Base-by-base conservation (phyloP, 352 stramenopile genomes). In the Phytophthora sp. region DNA sequence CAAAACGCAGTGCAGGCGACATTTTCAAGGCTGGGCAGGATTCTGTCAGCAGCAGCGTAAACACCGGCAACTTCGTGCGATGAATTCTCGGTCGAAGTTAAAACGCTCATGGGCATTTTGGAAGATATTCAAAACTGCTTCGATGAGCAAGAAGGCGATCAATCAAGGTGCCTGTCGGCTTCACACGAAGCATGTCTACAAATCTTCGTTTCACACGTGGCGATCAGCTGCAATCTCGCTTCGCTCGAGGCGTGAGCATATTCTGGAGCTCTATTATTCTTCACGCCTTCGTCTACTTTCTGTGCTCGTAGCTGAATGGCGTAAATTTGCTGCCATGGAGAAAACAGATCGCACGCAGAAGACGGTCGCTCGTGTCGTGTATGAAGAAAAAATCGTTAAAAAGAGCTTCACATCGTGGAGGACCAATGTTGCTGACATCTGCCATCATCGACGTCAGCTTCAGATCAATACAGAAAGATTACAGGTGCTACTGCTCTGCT, bases 401-500 rank as follows among this genome's bases (percentile, higher is more conserved):
- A 60, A 12, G 5, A 54, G 32, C 13, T 65, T 76, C 27, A 6
- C 8, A 1, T 28, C 52, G 15, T 89, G 79, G 79, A 70, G 55
- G 34, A 43, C 17, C 0, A 72, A 71, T 23, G 62, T 76, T 1
- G 6, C 1, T 4, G 17, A 48, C 0, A 48, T 85, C 13, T 28
- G 43, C 17, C 44, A 24, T 12, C 65, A 79, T 41, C 66, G 79
- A 10, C 50, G 54, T 2, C 64, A 85, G 17, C 50, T 89, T 1
- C 79, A 89, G 26, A 54, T 69, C 10, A 80, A 79, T 27, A 89
- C 80, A 0, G 77, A 91, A 46, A 61, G 82, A 32, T 69, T 89
- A 1, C 79, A 89, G 21, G 65, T 89, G 1, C 58, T 89, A 23
- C 24, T 82, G n/a, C 42, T 91, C 21, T 89, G 77, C 44, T 88